A percentile compares a stretch with the other conserved stretches of the same genome.
Evolutionary conservation across 2,329 filamentous ascomycete species (phyloP).

Genomic region (Thielaviopsis euricoi): DNA sequence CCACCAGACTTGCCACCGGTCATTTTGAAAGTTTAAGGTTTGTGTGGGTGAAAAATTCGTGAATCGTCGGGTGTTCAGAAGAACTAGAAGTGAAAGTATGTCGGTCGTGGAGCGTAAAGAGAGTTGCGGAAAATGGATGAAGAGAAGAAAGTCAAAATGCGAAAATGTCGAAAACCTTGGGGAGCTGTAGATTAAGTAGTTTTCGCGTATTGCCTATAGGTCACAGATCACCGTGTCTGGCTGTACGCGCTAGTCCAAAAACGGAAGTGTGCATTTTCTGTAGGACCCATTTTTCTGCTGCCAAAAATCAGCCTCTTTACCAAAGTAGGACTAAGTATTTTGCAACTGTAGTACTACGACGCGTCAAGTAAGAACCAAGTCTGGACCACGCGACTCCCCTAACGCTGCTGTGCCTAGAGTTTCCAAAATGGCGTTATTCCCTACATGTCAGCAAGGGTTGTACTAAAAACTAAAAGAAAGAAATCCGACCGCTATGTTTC

Average conservation of each 20-base stretch:
- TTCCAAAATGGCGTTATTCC: neutral
- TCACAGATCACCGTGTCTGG: constrained; percentile 30
- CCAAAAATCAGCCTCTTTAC: constrained; percentile 6
- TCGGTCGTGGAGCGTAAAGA: constrained; percentile 1
- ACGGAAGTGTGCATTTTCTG: constrained; percentile 14
- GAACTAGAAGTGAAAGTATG: neutral
- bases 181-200: constrained; percentile 37
- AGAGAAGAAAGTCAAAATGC: constrained; percentile 11
- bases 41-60: constrained; percentile 11
- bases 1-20: constrained; percentile 99
- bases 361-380: neutral
- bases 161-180: constrained; percentile 20
- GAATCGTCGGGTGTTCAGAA: constrained; percentile 5
- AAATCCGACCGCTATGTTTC: too few relatives aligned
- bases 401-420: neutral
- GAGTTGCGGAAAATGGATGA: constrained; percentile 18
- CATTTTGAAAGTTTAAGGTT: constrained; percentile 55
- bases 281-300: constrained; percentile 6
- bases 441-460: constrained; percentile 5
- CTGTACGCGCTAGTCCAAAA: constrained; percentile 14
- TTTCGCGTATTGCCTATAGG: constrained; percentile 30
- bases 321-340: neutral
- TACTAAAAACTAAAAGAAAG: too few relatives aligned
- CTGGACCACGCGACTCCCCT: neutral
- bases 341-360: neutral